A percentile compares a stretch with the other conserved stretches of the same genome.
Evolutionary conservation across 2,329 filamentous ascomycete genomes (phyloP).

Genomic region (Phyllosticta citriasiana): DNA sequence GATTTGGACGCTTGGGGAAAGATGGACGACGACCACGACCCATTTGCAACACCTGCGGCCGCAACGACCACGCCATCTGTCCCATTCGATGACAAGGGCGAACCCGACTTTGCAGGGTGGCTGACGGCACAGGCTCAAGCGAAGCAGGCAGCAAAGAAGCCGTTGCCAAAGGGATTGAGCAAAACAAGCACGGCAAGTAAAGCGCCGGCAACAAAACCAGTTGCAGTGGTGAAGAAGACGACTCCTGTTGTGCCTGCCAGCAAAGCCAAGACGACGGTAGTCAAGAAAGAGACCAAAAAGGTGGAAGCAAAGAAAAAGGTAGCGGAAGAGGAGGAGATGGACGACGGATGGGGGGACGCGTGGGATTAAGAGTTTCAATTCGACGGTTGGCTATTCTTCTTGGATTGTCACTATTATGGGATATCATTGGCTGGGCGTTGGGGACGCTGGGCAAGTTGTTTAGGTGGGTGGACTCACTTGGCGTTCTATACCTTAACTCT

Average conservation of each 20-base stretch:
- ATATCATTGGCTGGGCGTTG: not conserved
- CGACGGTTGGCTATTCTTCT: not conserved
- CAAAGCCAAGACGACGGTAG: constrained; percentile 10
- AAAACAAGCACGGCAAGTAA: constrained; percentile 44
- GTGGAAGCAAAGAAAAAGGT: not conserved
- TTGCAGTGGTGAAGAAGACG: constrained; percentile 22
- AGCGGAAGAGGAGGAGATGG: constrained; percentile 1
- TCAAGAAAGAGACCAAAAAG: constrained; percentile 16
- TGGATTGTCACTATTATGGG: not conserved
- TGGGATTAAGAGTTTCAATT: constrained; percentile 1
- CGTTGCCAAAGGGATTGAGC: constrained; percentile 71
- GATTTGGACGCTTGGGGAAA: constrained; percentile 35
- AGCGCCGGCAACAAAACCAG: constrained; percentile 22
- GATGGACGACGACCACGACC: constrained; percentile 18
- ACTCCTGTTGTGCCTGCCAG: constrained; percentile 14
- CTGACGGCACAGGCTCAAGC: constrained; percentile 73
- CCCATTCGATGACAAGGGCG: constrained; percentile 70
- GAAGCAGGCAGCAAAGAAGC: constrained; percentile 54
- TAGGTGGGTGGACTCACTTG: not conserved
- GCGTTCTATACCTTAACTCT: not conserved
- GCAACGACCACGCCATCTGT: constrained; percentile 23
- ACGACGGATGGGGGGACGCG: constrained; percentile 11
- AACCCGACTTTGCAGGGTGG: constrained; percentile 96
- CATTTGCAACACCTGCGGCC: constrained; percentile 34
- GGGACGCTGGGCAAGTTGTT: not conserved